Percentiles rank a stretch among this genome's conserved stretches.
Conservation (phyloP, 495 filamentous ascomycete species). For the Lichenothelia convexa region DNA sequence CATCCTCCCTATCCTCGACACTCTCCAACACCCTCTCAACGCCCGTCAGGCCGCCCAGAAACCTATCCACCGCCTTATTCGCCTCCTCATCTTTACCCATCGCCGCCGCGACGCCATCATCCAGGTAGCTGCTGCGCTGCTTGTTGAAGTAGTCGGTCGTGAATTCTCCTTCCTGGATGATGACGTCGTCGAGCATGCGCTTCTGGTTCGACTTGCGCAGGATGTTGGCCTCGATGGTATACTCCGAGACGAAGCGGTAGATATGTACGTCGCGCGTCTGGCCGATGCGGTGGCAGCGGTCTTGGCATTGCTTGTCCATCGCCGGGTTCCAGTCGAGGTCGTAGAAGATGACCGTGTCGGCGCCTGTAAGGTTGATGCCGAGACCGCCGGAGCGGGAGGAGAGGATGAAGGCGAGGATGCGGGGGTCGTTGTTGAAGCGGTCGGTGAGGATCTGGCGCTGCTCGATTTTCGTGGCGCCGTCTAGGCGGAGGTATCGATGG, state of each 20-base stretch:
- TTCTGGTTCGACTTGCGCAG: constrained; percentile 93
- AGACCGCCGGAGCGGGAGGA: constrained; percentile 87
- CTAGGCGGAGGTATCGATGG: constrained; percentile 87
- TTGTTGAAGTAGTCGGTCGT: constrained; percentile 95
- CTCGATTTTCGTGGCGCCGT: constrained; percentile 87
- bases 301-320: constrained; percentile 99
- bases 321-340: constrained; percentile 99
- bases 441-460: constrained; percentile 91
- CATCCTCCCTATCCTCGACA: constrained; percentile 87
- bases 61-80: constrained; percentile 68
- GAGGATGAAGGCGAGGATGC: constrained; percentile 87
- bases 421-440: constrained; percentile 85
- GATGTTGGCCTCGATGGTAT: constrained; percentile 98
- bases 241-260: constrained; percentile 90
- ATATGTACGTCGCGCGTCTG: constrained; percentile 98
- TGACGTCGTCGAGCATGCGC: constrained; percentile 90
- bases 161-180: constrained; percentile 97
- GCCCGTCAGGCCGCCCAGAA: constrained; percentile 42
- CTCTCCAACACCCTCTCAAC: constrained; percentile 54
- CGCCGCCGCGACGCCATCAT: constrained; percentile 39
- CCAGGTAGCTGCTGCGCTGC: constrained; percentile 49
- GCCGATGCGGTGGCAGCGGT: constrained; percentile 92
- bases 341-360: constrained; percentile 98
- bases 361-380: constrained; percentile 91
- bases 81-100: constrained; percentile 40